Conservation (phyloP, 208 protist species). For the Leishmania aethiopica region DNA sequence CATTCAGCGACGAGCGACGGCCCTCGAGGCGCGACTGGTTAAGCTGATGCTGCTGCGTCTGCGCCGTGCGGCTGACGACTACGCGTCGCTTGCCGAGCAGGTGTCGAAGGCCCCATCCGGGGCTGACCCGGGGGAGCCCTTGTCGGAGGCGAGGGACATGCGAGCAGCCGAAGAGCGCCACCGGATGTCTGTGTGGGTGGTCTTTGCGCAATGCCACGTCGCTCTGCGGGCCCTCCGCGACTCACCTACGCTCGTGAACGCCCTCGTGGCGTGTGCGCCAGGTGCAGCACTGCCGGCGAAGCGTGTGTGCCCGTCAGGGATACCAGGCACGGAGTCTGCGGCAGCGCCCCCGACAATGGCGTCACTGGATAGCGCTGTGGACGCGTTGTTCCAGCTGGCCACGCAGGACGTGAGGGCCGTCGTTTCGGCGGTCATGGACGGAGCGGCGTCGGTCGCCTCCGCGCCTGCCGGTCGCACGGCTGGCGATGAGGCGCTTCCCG, state of each 20-base stretch:
- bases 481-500: not conserved
- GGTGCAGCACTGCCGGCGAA: slow-evolving; percentile 1
- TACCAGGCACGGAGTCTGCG: not conserved
- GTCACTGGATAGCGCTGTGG: not conserved
- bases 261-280: slow-evolving; percentile 25
- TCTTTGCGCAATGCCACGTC: slow-evolving; percentile 22
- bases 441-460: not conserved
- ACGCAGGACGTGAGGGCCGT: not conserved
- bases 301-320: not conserved
- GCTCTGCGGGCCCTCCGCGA: slow-evolving; percentile 14
- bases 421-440: not conserved
- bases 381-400: slow-evolving; percentile 1
- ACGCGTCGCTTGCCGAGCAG: slow-evolving; percentile 14
- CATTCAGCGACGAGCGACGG: slow-evolving; percentile 16
- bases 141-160: not conserved
- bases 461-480: not conserved
- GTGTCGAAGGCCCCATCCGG: not conserved
- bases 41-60: slow-evolving; percentile 25
- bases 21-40: slow-evolving; percentile 25
- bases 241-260: slow-evolving; percentile 21
- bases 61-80: slow-evolving; percentile 21
- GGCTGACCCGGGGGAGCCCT: not conserved
- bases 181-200: not conserved
- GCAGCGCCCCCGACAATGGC: not conserved
- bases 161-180: not conserved